phyloP scores from a whole-genome alignment of 2,329 filamentous ascomycete species.

The Sordariomycetes sp. region DNA sequence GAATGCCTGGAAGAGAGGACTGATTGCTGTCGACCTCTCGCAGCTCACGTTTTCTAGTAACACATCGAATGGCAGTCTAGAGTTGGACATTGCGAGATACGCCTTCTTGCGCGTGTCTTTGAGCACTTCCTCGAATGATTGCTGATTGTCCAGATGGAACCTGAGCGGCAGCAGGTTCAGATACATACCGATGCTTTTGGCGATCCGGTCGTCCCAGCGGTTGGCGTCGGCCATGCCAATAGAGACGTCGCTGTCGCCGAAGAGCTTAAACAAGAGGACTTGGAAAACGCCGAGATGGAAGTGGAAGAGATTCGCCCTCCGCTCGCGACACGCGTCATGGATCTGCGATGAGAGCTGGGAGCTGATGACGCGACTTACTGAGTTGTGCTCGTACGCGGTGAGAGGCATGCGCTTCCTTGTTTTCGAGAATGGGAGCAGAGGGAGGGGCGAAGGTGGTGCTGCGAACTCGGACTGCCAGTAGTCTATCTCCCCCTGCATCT shows the following conservation, averaged over 20 bases:
- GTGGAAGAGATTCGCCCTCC: slow-evolving; percentile 24
- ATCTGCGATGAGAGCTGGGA: slow-evolving; percentile 10
- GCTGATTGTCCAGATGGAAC: slow-evolving; percentile 13
- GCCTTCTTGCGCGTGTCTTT: slow-evolving; percentile 10
- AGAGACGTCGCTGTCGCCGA: slow-evolving; percentile 23
- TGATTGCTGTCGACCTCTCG: slow-evolving; percentile 22
- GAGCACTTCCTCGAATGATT: not conserved
- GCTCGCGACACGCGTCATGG: slow-evolving; percentile 11
- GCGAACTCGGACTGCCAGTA: slow-evolving; percentile 22
- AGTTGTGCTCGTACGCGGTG: slow-evolving; percentile 10
- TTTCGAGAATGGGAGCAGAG: slow-evolving; percentile 20
- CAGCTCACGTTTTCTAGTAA: slow-evolving; percentile 31
- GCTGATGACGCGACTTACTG: slow-evolving; percentile 10
- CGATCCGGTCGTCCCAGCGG: slow-evolving; percentile 20
- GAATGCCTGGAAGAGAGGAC: slow-evolving; percentile 37
- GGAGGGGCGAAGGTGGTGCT: slow-evolving; percentile 12
- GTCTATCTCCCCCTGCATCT: slow-evolving; percentile 15
- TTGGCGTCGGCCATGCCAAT: slow-evolving; percentile 39
- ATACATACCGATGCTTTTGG: slow-evolving; percentile 29
- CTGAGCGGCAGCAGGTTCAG: slow-evolving; percentile 37
- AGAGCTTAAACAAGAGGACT: slow-evolving; percentile 21
- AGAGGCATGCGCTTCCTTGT: slow-evolving; percentile 7
- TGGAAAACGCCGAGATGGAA: slow-evolving; percentile 30
- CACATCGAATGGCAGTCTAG: slow-evolving; percentile 34
- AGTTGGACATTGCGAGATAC: slow-evolving; percentile 27